Conservation (phyloP, 768 basidiomycete species). For the Collybia mongolica region DNA sequence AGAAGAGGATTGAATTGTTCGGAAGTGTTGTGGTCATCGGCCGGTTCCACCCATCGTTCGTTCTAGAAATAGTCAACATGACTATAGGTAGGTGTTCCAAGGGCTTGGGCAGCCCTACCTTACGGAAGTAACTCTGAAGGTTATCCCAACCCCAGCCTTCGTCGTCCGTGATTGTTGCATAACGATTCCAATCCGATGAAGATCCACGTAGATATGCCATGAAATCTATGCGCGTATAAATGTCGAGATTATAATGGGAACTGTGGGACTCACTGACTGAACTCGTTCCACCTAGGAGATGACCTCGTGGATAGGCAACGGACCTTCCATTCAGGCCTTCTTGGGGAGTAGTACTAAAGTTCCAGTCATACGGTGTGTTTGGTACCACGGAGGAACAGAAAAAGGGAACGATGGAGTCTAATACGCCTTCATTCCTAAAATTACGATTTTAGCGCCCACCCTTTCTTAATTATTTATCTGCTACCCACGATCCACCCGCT, state of each 20-base stretch:
- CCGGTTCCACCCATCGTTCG: constrained; percentile 29
- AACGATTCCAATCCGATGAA: constrained; percentile 27
- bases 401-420: constrained; percentile 5
- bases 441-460: not conserved
- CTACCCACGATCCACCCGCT: constrained; percentile 5
- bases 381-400: constrained; percentile 1
- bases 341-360: constrained; percentile 8
- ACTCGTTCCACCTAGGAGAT: constrained; percentile 6
- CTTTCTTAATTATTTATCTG: not conserved
- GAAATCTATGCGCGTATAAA: constrained; percentile 16
- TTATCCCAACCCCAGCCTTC: constrained; percentile 29
- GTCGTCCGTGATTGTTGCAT: constrained; percentile 24
- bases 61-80: constrained; percentile 18
- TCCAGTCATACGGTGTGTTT: constrained; percentile 11
- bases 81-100: not conserved
- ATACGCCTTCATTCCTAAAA: constrained; percentile 3
- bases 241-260: not conserved
- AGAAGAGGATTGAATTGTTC: constrained; percentile 28
- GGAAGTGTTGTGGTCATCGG: constrained; percentile 30
- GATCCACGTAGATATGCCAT: constrained; percentile 32
- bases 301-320: constrained; percentile 8
- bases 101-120: constrained; percentile 11
- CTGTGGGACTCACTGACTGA: not conserved
- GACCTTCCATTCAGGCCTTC: constrained; percentile 5
- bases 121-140: constrained; percentile 24